These are phyloP conservation scores for Pichia sp. DNA, from an alignment of 1,139 yeast species.

Conservation along the genomic window DNA sequence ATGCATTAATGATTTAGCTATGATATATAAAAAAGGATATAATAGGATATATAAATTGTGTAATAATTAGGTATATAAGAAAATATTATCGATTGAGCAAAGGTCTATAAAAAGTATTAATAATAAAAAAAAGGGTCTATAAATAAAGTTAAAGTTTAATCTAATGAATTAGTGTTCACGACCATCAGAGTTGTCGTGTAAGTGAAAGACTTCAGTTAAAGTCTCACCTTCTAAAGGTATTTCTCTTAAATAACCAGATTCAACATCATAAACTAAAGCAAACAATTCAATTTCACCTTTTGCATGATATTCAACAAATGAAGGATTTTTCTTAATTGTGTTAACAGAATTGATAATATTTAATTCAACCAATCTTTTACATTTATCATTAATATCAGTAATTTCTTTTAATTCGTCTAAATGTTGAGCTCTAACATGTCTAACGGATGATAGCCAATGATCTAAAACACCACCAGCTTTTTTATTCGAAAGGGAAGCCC, in stretches of 20 bases:
- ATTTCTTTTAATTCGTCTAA: slow-evolving; percentile 38
- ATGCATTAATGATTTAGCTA: too few species aligned
- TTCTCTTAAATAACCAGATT: slow-evolving; percentile 60
- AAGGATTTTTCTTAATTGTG: slow-evolving; percentile 61
- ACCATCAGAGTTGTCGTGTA: slow-evolving; percentile 2
- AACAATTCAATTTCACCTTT: slow-evolving; percentile 76
- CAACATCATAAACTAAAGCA: slow-evolving; percentile 86
- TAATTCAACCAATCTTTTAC: slow-evolving; percentile 66
- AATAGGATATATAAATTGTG: too few species aligned
- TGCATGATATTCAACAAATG: slow-evolving; percentile 65
- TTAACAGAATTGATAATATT: slow-evolving; percentile 62
- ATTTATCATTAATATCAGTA: slow-evolving; percentile 51
- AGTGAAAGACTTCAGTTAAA: slow-evolving; percentile 5
- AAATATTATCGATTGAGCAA: too few species aligned
- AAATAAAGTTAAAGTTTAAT: background rate
- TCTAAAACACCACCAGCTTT: slow-evolving; percentile 71
- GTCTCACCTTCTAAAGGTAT: slow-evolving; percentile 43
- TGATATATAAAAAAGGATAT: too few species aligned
- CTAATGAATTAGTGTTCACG: background rate
- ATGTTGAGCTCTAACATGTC: slow-evolving; percentile 46
- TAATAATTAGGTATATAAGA: too few species aligned
- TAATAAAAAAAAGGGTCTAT: background rate
- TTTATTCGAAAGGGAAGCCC: slow-evolving; percentile 72
- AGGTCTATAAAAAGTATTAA: background rate
- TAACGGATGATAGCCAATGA: slow-evolving; percentile 68